Conservation (phyloP, 2,329 filamentous ascomycete genomes). For the Cercospora canescens region DNA sequence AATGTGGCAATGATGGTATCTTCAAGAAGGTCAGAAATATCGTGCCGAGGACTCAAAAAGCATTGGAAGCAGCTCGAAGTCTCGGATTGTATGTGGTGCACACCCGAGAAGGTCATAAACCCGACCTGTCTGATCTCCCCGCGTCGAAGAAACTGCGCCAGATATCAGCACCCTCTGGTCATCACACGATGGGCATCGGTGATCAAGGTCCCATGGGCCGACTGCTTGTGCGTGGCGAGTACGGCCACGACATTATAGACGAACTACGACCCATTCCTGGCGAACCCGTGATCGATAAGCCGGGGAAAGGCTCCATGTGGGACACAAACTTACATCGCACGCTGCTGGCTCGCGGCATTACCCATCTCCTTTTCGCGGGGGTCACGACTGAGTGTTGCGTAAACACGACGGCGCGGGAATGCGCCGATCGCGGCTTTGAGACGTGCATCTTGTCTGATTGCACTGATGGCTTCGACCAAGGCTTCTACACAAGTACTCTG, state of each 20-base stretch:
- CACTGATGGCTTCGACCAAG: conserved; percentile 50
- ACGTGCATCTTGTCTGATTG: conserved; percentile 55
- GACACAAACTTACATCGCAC: conserved; percentile 55
- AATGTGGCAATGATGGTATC: conserved; percentile 43
- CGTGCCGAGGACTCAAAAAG: conserved; percentile 31
- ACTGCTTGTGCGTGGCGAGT: conserved; percentile 54
- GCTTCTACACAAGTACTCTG: conserved; percentile 49
- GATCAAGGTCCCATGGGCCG: conserved; percentile 56
- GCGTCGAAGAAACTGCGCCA: conserved; percentile 54
- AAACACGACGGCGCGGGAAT: conserved; percentile 57
- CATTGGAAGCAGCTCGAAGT: conserved; percentile 45
- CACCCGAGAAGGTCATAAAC: conserved; percentile 52
- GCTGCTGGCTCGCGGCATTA: conserved; percentile 57
- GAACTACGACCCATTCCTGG: conserved; percentile 53
- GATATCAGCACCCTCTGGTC: conserved; percentile 46
- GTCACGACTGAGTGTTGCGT: conserved; percentile 63
- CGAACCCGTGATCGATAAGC: conserved; percentile 59
- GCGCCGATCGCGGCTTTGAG: conserved; percentile 62
- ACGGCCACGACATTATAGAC: conserved; percentile 57
- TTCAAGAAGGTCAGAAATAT: conserved; percentile 31
- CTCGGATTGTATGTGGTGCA: conserved; percentile 50
- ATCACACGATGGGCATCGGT: conserved; percentile 51
- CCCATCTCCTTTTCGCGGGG: conserved; percentile 58
- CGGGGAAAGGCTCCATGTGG: conserved; percentile 62
- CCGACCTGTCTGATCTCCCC: conserved; percentile 55